phyloP scores from a whole-genome alignment of 139 green algal species.

The Raphidocelis subcapitata region DNA sequence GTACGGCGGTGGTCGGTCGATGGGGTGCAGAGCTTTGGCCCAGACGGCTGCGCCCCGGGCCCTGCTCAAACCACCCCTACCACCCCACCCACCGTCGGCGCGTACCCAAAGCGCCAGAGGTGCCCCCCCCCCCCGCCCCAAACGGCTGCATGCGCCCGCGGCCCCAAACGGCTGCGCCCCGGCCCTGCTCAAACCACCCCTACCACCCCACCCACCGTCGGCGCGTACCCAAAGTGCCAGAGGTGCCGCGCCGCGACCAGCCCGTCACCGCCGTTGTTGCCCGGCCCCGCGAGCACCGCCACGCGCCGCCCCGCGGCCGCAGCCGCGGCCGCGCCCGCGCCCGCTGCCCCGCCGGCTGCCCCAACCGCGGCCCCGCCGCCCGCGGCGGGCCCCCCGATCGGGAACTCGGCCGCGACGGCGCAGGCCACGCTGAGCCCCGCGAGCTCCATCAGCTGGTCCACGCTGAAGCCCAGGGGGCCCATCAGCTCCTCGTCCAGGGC shows the following conservation, averaged over 20 bases:
- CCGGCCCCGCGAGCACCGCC: constrained; percentile 87
- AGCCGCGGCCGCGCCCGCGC: too few relatives aligned
- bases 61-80: too few relatives aligned
- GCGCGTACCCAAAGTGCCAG: constrained; percentile 86
- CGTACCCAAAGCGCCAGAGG: constrained; percentile 90
- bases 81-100: constrained; percentile 40
- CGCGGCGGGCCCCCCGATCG: too few relatives aligned
- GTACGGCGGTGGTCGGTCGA: too few relatives aligned
- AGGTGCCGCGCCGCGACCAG: constrained; percentile 94
- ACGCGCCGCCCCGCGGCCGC: constrained; percentile 42
- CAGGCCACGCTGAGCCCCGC: constrained; percentile 75
- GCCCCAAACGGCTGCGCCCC: too few relatives aligned
- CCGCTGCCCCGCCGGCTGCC: too few relatives aligned
- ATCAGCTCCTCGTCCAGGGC: constrained; percentile 89
- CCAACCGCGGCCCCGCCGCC: too few relatives aligned
- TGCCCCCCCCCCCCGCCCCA: too few relatives aligned
- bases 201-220: constrained; percentile 36
- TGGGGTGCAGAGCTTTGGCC: too few relatives aligned
- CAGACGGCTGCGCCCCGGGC: too few relatives aligned
- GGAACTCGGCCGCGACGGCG: constrained; percentile 64
- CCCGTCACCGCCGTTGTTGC: constrained; percentile 98
- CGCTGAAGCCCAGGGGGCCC: constrained; percentile 81
- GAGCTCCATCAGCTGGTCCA: constrained; percentile 94
- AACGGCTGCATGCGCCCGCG: too few relatives aligned
- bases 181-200: too few relatives aligned